phyloP scores from a whole-genome alignment of 2,329 filamentous ascomycete genomes.

The Penicillium griseofulvum region DNA sequence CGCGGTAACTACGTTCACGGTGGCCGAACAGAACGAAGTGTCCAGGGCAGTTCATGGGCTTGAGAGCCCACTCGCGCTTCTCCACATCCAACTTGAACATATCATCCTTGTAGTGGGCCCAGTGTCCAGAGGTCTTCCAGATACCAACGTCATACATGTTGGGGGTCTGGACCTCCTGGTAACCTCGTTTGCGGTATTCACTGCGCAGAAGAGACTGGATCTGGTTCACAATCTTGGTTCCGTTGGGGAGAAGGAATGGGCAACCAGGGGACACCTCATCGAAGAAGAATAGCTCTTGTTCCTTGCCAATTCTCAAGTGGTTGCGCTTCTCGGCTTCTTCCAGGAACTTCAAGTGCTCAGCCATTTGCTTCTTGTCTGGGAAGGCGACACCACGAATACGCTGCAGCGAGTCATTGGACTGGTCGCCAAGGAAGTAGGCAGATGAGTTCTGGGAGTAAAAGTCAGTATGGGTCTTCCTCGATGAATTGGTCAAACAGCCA shows the following conservation, averaged over 20 bases:
- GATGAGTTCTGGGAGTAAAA: constrained; percentile 56
- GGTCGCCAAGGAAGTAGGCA: constrained; percentile 92
- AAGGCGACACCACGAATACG: constrained; percentile 96
- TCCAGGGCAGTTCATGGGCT: constrained; percentile 98
- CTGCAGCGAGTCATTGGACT: constrained; percentile 90
- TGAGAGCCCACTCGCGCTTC: constrained; percentile 80
- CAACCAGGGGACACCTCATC: constrained; percentile 90
- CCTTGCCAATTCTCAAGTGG: constrained; percentile 87
- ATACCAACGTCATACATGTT: constrained; percentile 94
- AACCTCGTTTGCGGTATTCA: constrained; percentile 90
- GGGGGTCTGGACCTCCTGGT: constrained; percentile 91
- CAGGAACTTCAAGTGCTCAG: constrained; percentile 89
- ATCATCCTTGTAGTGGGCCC: constrained; percentile 90
- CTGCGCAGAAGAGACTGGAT: constrained; percentile 76
- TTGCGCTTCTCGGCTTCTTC: constrained; percentile 98
- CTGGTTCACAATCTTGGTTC: constrained; percentile 89
- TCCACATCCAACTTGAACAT: constrained; percentile 86
- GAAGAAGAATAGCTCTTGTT: constrained; percentile 98
- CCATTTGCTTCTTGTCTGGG: constrained; percentile 93
- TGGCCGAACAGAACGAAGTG: constrained; percentile 87
- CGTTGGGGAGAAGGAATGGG: constrained; percentile 88
- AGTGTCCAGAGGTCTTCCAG: constrained; percentile 95
- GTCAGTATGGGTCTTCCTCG: not conserved
- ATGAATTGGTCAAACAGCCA: not conserved
- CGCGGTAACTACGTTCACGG: constrained; percentile 79